Evolutionary conservation across 2,329 filamentous ascomycete species (phyloP).

Genomic region (Colletotrichum neosansevieriae): DNA sequence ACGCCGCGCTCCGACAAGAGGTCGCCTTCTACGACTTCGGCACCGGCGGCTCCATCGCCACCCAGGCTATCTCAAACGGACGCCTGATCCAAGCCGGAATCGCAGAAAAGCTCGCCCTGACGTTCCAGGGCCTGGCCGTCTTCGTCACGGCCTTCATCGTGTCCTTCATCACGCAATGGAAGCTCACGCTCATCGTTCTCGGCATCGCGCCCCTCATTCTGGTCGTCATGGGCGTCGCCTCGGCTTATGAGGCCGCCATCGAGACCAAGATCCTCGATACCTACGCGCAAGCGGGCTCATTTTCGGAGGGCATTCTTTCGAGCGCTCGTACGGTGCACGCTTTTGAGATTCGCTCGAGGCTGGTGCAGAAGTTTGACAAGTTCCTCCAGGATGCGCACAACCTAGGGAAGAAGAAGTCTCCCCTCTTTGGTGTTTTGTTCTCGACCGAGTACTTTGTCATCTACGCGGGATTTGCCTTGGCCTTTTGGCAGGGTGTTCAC

Average conservation of each 20-base stretch:
- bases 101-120: constrained; percentile 54
- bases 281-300: constrained; percentile 50
- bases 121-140: constrained; percentile 53
- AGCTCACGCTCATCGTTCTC: constrained; percentile 55
- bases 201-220: constrained; percentile 49
- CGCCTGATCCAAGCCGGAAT: constrained; percentile 56
- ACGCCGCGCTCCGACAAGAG: constrained; percentile 62
- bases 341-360: constrained; percentile 54
- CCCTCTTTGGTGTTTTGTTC: constrained; percentile 54
- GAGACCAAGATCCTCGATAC: constrained; percentile 52
- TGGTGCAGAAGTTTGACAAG: constrained; percentile 54
- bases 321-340: constrained; percentile 57
- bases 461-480: constrained; percentile 56
- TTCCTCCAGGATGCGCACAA: constrained; percentile 52
- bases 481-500: constrained; percentile 59
- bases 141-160: constrained; percentile 54
- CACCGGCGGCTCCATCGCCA: constrained; percentile 55
- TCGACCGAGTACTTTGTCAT: constrained; percentile 55
- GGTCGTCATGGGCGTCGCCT: constrained; percentile 48
- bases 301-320: constrained; percentile 52
- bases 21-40: constrained; percentile 62
- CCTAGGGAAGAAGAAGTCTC: constrained; percentile 53
- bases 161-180: constrained; percentile 56
- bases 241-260: constrained; percentile 46
- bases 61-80: constrained; percentile 59